Base-by-base conservation (phyloP, 192 early-diverging fungal genomes). In the Funneliformis mosseae region DNA sequence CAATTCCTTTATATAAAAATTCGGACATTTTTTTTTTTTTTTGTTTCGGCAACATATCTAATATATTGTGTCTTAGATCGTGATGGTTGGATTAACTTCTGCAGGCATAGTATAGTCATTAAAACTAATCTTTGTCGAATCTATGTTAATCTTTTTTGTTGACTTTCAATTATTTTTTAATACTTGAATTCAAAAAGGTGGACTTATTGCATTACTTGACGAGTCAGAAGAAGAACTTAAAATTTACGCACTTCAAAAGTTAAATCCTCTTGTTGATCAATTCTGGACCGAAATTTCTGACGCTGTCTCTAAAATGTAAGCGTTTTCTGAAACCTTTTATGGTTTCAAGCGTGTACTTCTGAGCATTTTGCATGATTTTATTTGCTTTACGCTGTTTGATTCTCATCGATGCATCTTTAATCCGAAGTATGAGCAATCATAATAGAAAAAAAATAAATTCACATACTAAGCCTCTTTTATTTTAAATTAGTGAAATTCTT, bases 271-370 rank as follows among this genome's bases (percentile, higher is more conserved):
- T 76, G 95, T 97, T 28, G 94, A 98, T 88, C 88, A 92, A 78
- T 99, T 99, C 84, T 99, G 98, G 98, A 94, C 97, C 23, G 98
- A 99, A 84, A 99, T 98, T 78, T 93, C 97, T 9, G 98, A 99
- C 83, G 89, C 94, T 8, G 88, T 97, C 42, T 87, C 94, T 11
- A 95, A 95, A 84, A 97, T 97, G 95, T 96, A 89, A 79, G 90
- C 76, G 18, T 14, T 6, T 21, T 45, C 8, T 43, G 41, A 23
- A 11, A 38, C 45, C 41, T 1, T 28, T 63, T 14, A 50, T 4
- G 25, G 63, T 39, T 38, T 42, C 5, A 5, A 70, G 5, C 16
- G 4, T 28, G 8, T 41, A 70, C n/a, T 42, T 70, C 2, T 18
- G 1, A 70, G 18, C 9, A 6, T n/a, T 70, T 70, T 45, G 12